Evolutionary conservation across 179 eudicot species (phyloP), one percentile per base, ranked within the genome.

Genomic region (Amaranthus tricolor): DNA sequence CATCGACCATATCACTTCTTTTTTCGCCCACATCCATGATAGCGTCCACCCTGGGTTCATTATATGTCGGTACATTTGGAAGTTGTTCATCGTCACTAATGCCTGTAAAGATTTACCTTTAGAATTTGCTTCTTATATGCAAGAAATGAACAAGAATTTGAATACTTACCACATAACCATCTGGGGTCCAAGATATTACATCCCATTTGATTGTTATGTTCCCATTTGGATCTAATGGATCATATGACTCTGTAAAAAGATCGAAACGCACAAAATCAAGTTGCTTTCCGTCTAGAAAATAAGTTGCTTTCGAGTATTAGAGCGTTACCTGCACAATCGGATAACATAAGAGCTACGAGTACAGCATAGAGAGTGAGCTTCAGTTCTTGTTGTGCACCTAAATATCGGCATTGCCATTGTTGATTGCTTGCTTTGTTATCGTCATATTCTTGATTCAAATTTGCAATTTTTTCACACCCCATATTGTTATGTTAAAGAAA

Each of bases 11-110:
- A 86, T 83, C 4, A 86, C 85, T 59, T 83, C 85, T 69, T 81
- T 79, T 72, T 77, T 86, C 10, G 86, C 80, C 89, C 89, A 86
- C 9, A 81, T 52, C 85, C 88, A 85, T 7, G 82, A 80, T 9
- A 85, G 70, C 21, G 86, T 83, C 89, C 89, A 86, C 5, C 89
- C 89, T 7, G 89, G 86, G 72, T 12, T 79, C 83, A 62, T 71
- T 67, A 86, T 81, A 6, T 81, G 86, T 20, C 86, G 74, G 78
- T 81, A 86, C 83, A 78, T 72, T 76, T 85, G 88, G 80, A 83
- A 83, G 73, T 83, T 86, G 74, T 81, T 81, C 80, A 86, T 79
- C 5, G 82, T 84, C 21, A 82, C 88, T 19, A 50, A 72, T 44
- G 90, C 86, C 88, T 83, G 74, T 51, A 48, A 20, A 54, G 3